Evolutionary conservation across 106 monocot genomes (phyloP).

Genomic region (Apostasia shenzhenica): DNA sequence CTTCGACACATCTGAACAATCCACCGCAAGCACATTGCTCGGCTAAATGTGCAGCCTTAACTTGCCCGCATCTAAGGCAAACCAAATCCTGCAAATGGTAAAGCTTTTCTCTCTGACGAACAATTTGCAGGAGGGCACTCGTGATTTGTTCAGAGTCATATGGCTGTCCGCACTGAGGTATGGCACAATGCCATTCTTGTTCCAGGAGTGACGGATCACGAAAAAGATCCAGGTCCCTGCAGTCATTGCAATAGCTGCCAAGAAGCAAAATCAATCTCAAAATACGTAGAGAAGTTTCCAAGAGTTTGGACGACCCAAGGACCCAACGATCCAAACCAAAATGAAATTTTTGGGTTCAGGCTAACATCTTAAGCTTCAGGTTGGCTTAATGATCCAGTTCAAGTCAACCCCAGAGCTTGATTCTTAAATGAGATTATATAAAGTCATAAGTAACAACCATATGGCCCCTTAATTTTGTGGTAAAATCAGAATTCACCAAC

Average conservation of each 20-base stretch:
- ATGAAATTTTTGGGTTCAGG: no score
- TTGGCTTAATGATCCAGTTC: no score
- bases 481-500: no score
- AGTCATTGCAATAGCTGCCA: conserved; percentile 91
- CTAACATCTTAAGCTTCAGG: no score
- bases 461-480: no score
- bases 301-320: no score
- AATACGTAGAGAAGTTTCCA: neutral
- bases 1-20: conserved; percentile 63
- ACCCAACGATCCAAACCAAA: no score
- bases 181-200: conserved; percentile 70
- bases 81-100: conserved; percentile 92
- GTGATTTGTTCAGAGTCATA: conserved; percentile 80
- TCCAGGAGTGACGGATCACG: conserved; percentile 49
- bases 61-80: conserved; percentile 68
- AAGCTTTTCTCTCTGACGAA: conserved; percentile 79
- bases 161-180: conserved; percentile 64
- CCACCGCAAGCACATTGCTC: conserved; percentile 87
- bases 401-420: no score
- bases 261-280: neutral
- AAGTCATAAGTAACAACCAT: no score
- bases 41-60: conserved; percentile 71
- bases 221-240: conserved; percentile 78
- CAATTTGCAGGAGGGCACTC: conserved; percentile 76
- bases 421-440: no score